phyloP scores from a whole-genome alignment of 2,329 filamentous ascomycete species.

The Juglanconis juglandina region DNA sequence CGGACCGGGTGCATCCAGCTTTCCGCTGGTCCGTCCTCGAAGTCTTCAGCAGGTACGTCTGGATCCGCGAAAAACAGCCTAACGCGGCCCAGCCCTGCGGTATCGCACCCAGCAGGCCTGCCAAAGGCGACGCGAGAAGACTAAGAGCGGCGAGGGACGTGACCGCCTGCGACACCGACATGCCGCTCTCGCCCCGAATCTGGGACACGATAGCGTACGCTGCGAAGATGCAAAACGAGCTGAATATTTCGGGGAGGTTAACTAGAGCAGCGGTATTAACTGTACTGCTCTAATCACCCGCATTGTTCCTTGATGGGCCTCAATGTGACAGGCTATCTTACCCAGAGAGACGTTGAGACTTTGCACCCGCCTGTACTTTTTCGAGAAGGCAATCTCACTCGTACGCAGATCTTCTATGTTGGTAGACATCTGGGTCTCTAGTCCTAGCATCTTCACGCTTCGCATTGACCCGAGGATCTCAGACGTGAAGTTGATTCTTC shows the following conservation, averaged over 20 bases:
- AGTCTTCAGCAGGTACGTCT: slow-evolving; percentile 23
- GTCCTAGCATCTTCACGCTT: slow-evolving; percentile 46
- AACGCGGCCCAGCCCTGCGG: slow-evolving; percentile 20
- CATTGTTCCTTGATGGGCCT: background rate
- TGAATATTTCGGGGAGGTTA: slow-evolving; percentile 1
- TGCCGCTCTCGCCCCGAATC: slow-evolving; percentile 7
- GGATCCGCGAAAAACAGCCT: slow-evolving; percentile 25
- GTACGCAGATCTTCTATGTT: slow-evolving; percentile 21
- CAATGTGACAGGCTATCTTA: background rate
- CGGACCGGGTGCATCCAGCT: background rate
- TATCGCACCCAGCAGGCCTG: slow-evolving; percentile 21
- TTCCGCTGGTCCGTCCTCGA: slow-evolving; percentile 19
- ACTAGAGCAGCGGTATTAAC: background rate
- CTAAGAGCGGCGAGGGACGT: slow-evolving; percentile 21
- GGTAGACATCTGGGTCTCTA: slow-evolving; percentile 36
- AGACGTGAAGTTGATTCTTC: slow-evolving; percentile 44
- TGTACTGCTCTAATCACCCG: background rate
- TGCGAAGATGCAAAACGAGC: slow-evolving; percentile 15
- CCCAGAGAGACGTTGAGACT: slow-evolving; percentile 4
- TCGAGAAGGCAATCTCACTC: slow-evolving; percentile 22
- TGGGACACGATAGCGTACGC: slow-evolving; percentile 13
- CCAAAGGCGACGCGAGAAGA: slow-evolving; percentile 23
- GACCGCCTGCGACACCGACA: slow-evolving; percentile 16
- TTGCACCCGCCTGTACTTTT: slow-evolving; percentile 22
- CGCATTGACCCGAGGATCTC: slow-evolving; percentile 48